phyloP scores from a whole-genome alignment of 1,139 yeast species.

The Taphrina pruni region DNA sequence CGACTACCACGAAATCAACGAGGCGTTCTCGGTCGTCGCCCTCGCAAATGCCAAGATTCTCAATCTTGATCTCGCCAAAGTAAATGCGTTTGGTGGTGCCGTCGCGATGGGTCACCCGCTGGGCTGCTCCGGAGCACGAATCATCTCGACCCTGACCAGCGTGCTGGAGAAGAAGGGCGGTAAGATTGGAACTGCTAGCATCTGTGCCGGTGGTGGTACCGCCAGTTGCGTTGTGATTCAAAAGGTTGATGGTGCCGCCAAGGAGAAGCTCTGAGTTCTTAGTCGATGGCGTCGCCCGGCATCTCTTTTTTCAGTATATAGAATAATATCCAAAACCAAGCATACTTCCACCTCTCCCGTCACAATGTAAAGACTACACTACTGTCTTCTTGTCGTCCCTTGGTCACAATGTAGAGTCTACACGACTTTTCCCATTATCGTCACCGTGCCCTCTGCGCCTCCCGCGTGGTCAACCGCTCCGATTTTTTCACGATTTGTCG shows the following conservation, averaged over 20 bases:
- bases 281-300: no score
- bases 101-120: constrained; percentile 97
- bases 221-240: constrained; percentile 85
- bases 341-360: no score
- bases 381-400: no score
- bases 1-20: constrained; percentile 89
- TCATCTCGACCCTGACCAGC: constrained; percentile 79
- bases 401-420: no score
- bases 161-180: constrained; percentile 76
- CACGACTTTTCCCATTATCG: no score
- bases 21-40: constrained; percentile 96
- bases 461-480: neutral
- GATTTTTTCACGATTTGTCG: no score
- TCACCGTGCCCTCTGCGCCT: neutral
- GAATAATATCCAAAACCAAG: neutral
- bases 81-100: constrained; percentile 97
- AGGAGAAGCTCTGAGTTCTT: constrained; percentile 22
- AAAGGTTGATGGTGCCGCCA: constrained; percentile 44
- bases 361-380: no score
- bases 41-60: constrained; percentile 82
- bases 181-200: constrained; percentile 89
- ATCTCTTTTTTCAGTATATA: neutral
- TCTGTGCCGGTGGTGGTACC: constrained; percentile 99
- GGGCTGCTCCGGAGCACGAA: constrained; percentile 97
- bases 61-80: constrained; percentile 67